Base-by-base conservation (phyloP, 352 stramenopile species). In the Aphanomyces cochlioides region DNA sequence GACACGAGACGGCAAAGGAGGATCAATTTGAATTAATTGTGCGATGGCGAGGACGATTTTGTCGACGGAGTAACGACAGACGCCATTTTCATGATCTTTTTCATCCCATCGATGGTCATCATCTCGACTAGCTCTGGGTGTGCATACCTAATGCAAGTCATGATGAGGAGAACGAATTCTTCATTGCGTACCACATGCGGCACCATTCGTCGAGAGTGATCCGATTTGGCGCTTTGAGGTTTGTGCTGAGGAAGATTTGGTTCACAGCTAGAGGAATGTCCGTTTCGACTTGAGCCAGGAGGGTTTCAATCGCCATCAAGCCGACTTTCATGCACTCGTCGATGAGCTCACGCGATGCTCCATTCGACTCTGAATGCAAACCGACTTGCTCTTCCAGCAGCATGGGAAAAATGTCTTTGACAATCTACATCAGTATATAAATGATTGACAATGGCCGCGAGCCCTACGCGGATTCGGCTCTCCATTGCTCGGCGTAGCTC, bases 101-200 rank as follows among this genome's bases (percentile, higher is more conserved):
- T 89, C 84, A 93, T 90, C 15, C 84, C 86, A 56, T 93, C 86
- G 58, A 93, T 90, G 0, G 86, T 92, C 78, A 93, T 78, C 50
- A 93, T 74, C 70, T 93, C 86, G 5, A 93, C 84, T 38, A 93
- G 89, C 67, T 93, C 86, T 2, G 86, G 86, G 56, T 92, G 86
- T 90, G 84, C 84, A 84, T 70, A 91, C 50, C 83, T 81, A 38
- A 34, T 3, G 3, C n/a, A 34, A 40, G 57, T 10, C 17, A n/a
- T 28, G 3, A 39, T n/a, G 12, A 6, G 10, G n/a, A 56, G 13
- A 21, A 34, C 3, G n/a, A 17, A 37, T 41, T 13, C 28, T 7
- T 17, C 28, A 56, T n/a, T 8, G 34, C 63, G 36, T 70, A 70
- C 64, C 64, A 70, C 17, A 70, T 40, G n/a, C 28, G 21, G 8